Base-by-base conservation (phyloP, 2,329 filamentous ascomycete species). In the Alternaria incomplexa region DNA sequence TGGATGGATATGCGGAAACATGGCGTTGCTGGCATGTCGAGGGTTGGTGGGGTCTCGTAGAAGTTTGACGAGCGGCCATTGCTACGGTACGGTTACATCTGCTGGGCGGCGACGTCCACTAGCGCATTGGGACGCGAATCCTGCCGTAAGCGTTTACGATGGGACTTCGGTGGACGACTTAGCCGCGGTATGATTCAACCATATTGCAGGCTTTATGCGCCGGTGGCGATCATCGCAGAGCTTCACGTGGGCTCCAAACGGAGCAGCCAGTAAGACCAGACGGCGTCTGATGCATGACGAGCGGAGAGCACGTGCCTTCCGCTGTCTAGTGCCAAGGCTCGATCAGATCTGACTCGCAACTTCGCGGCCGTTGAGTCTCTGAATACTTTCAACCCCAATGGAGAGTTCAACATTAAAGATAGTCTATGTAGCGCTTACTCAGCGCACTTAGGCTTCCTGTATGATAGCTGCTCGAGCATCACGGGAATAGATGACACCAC, bases 21-120 rank as follows among this genome's bases (percentile, higher is more conserved):
- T 62, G 69, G 72, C 69, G 64, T 57, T 46, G 59, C 52, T 62
- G 56, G 65, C 67, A 73, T 70, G 71, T 71, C 70, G 69, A 71
- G 67, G 65, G 67, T 66, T 69, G 66, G 70, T 68, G 68, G 73
- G 71, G 71, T 69, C 66, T 69, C 62, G 67, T 57, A 65, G 59
- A 40, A 66, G 72, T 73, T 72, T 36, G 32, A 36, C 32, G 32
- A 36, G 32, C 32, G 62, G 64, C 62, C 68, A 72, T 75, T 75
- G 70, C 70, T 76, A 76, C 74, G 70, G 73, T 76, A 76, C 73
- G 70, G 73, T 75, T 75, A 75, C 74, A 59, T 40, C 36, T 40
- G 36, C 15, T 40, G 36, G 69, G 74, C 71, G 68, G 68, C 65
- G 58, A 65, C 48, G 40, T 43, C 40, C 60, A 62, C 73, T 76